These are phyloP conservation scores for Trichoderma asperellum DNA, from an alignment of 2,329 filamentous ascomycete genomes.

Conservation along the genomic window DNA sequence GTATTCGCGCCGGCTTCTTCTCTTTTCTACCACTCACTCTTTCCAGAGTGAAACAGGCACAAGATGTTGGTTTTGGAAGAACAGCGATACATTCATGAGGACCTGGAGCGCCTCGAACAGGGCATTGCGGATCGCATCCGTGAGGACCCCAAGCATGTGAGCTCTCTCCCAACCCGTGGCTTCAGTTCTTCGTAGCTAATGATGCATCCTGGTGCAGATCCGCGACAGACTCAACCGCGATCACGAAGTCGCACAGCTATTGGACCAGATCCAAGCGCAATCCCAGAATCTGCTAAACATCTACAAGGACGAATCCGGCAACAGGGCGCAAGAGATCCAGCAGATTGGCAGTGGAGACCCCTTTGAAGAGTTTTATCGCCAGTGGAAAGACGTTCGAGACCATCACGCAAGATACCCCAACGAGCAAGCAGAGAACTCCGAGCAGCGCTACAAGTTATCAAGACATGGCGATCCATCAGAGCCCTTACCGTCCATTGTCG, in stretches of 20 bases:
- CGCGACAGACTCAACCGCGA: slow-evolving; percentile 88
- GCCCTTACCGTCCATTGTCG: slow-evolving; percentile 69
- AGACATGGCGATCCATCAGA: slow-evolving; percentile 67
- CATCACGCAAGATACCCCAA: slow-evolving; percentile 92
- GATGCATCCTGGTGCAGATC: slow-evolving; percentile 58
- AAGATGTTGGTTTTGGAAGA: slow-evolving; percentile 88
- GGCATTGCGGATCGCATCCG: slow-evolving; percentile 86
- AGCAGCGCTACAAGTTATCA: slow-evolving; percentile 81
- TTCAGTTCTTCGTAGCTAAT: slow-evolving; percentile 25
- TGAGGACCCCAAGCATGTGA: slow-evolving; percentile 86
- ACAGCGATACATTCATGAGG: slow-evolving; percentile 91
- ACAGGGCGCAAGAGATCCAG: slow-evolving; percentile 78
- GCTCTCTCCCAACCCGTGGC: slow-evolving; percentile 39
- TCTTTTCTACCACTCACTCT: not conserved
- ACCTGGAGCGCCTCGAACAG: slow-evolving; percentile 93
- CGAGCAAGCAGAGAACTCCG: slow-evolving; percentile 92
- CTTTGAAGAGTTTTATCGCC: slow-evolving; percentile 89
- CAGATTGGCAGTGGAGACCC: slow-evolving; percentile 82
- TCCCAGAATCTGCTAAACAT: slow-evolving; percentile 79
- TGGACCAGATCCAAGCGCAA: slow-evolving; percentile 85
- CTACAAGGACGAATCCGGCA: slow-evolving; percentile 77
- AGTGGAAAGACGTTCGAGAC: slow-evolving; percentile 77
- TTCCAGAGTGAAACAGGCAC: not conserved
- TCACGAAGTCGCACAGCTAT: slow-evolving; percentile 86
- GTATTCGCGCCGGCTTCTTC: not conserved